phyloP scores from a whole-genome alignment of 1,284 basidiomycete genomes.

The Tilletia horrida region DNA sequence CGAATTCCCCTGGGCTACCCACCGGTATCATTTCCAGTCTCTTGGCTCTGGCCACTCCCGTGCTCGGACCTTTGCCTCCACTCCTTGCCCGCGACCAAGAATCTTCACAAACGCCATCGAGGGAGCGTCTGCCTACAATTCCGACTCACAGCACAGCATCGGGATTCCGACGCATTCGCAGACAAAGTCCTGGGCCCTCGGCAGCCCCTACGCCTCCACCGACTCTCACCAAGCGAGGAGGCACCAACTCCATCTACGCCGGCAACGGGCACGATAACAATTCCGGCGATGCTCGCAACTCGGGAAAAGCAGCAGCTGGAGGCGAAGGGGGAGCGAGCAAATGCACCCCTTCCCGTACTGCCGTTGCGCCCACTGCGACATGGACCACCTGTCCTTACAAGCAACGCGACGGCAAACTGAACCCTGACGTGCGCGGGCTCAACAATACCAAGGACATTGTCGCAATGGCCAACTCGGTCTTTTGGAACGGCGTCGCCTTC shows the following conservation, averaged over 20 bases:
- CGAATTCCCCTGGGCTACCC: background rate
- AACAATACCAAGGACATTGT: constrained; percentile 63
- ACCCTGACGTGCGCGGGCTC: constrained; percentile 65
- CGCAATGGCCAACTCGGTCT: constrained; percentile 63
- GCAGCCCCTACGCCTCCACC: background rate
- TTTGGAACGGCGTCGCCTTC: constrained; percentile 66
- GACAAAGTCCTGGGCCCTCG: background rate
- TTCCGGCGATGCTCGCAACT: constrained; percentile 2
- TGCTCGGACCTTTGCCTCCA: background rate
- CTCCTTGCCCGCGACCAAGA: background rate
- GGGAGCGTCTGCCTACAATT: no score
- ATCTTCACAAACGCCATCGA: no score
- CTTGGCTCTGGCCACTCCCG: constrained; percentile 5
- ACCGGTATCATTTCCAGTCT: background rate
- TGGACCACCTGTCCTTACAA: constrained; percentile 66
- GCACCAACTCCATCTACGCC: constrained; percentile 6
- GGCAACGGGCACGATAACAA: constrained; percentile 9
- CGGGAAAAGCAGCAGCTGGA: constrained; percentile 5
- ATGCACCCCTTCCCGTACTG: constrained; percentile 21
- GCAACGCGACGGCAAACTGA: constrained; percentile 64
- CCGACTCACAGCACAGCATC: background rate
- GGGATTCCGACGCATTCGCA: background rate
- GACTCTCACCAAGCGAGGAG: background rate
- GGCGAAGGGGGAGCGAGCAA: constrained; percentile 6
- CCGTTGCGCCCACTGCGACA: constrained; percentile 21